phyloP scores from a whole-genome alignment of 2,329 filamentous ascomycete species.

The Sclerotinia trifoliorum region DNA sequence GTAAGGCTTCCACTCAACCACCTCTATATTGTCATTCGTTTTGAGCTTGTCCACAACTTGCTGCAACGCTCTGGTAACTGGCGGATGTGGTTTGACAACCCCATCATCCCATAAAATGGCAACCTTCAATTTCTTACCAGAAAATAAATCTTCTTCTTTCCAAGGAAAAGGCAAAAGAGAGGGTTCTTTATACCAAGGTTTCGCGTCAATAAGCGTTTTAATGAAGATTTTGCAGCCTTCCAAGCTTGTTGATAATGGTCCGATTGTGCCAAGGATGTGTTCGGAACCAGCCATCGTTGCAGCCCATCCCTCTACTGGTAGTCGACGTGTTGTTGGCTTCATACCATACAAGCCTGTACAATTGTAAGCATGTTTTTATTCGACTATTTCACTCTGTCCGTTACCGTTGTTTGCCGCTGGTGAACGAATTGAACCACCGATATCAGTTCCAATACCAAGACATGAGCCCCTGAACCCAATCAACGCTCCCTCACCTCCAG shows the following conservation, averaged over 20 bases:
- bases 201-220: constrained; percentile 43
- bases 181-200: constrained; percentile 54
- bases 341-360: constrained; percentile 37
- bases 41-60: constrained; percentile 53
- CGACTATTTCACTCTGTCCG: not conserved
- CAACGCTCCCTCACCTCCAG: constrained; percentile 57
- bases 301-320: constrained; percentile 32
- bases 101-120: constrained; percentile 60
- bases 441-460: constrained; percentile 55
- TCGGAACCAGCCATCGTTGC: constrained; percentile 35
- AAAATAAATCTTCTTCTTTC: constrained; percentile 42
- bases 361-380: constrained; percentile 22
- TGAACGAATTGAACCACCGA: constrained; percentile 50
- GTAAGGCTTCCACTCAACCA: constrained; percentile 55
- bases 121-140: constrained; percentile 53
- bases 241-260: constrained; percentile 54
- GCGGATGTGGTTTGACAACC: constrained; percentile 59
- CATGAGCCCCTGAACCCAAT: constrained; percentile 51
- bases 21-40: constrained; percentile 47
- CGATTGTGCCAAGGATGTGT: constrained; percentile 49
- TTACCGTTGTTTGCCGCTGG: constrained; percentile 49
- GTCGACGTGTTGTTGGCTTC: constrained; percentile 36
- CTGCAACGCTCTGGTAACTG: constrained; percentile 55
- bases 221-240: constrained; percentile 48
- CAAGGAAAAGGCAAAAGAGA: constrained; percentile 54